phyloP scores from a whole-genome alignment of 768 basidiomycete genomes.

The Tephrocybe sp. region DNA sequence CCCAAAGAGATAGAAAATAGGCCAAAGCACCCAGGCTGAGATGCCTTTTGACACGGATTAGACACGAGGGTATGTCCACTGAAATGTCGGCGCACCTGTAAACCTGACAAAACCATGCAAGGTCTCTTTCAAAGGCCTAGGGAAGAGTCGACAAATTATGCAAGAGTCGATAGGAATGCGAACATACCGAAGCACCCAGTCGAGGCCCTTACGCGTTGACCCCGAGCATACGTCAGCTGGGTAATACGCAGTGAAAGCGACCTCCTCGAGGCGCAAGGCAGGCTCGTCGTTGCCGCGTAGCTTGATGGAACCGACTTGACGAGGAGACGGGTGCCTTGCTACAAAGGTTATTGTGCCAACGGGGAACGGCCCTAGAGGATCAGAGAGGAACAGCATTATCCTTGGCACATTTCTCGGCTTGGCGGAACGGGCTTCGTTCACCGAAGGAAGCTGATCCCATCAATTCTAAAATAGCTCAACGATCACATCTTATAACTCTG shows the following conservation, averaged over 20 bases:
- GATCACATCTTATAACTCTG: too few relatives aligned
- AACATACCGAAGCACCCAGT: conserved; percentile 60
- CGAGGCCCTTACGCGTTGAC: conserved; percentile 38
- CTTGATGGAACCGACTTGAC: conserved; percentile 41
- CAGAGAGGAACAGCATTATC: conserved; percentile 51
- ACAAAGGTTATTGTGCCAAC: conserved; percentile 63
- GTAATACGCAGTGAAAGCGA: conserved; percentile 66
- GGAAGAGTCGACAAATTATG: conserved; percentile 1
- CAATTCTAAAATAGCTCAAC: neutral
- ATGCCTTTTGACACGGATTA: conserved; percentile 25
- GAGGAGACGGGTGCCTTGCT: conserved; percentile 39
- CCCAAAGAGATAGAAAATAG: conserved; percentile 53
- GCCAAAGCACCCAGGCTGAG: conserved; percentile 45
- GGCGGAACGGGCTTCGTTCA: neutral
- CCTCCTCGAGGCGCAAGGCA: conserved; percentile 58
- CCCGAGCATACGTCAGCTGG: conserved; percentile 47
- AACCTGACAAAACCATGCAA: conserved; percentile 51
- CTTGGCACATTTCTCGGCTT: neutral
- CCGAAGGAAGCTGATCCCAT: neutral
- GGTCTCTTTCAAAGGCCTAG: conserved; percentile 45
- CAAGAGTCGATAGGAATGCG: neutral
- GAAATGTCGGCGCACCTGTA: conserved; percentile 32
- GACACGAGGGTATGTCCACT: neutral
- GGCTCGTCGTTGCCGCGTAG: conserved; percentile 31
- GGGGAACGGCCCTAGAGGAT: conserved; percentile 44